Conservation (phyloP, 257 asterid species). For the Ajuga chamaepitys region DNA sequence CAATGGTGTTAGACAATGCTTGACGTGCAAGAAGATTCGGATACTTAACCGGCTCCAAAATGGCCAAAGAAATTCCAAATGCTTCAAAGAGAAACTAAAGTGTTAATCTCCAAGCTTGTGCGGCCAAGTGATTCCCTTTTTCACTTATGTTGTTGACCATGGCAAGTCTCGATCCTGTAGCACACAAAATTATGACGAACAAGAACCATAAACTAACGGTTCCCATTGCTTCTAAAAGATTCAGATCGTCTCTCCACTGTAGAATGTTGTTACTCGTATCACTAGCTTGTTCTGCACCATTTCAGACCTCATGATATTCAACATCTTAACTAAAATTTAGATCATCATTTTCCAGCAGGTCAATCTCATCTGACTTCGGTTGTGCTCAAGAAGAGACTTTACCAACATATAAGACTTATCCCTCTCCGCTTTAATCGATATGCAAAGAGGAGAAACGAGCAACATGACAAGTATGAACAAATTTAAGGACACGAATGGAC, state of each 20-base stretch:
- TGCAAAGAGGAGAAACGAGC: slow-evolving; percentile 45
- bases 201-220: slow-evolving; percentile 50
- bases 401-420: slow-evolving; percentile 43
- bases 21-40: slow-evolving; percentile 55
- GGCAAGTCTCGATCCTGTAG: slow-evolving; percentile 55
- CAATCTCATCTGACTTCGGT: slow-evolving; percentile 34
- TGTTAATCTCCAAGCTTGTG: slow-evolving; percentile 35
- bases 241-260: slow-evolving; percentile 30
- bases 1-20: slow-evolving; percentile 62
- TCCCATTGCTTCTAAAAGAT: slow-evolving; percentile 39
- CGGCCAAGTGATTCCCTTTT: slow-evolving; percentile 48
- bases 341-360: slow-evolving; percentile 16
- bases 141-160: slow-evolving; percentile 46
- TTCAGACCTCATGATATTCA: slow-evolving; percentile 34
- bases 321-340: slow-evolving; percentile 18
- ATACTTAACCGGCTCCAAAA: slow-evolving; percentile 72
- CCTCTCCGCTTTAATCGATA: slow-evolving; percentile 52
- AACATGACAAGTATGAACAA: slow-evolving; percentile 46
- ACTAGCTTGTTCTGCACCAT: slow-evolving; percentile 29
- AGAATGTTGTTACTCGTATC: slow-evolving; percentile 18
- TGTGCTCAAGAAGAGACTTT: slow-evolving; percentile 70
- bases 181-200: slow-evolving; percentile 44
- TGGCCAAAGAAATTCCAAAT: slow-evolving; percentile 90
- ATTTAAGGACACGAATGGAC: slow-evolving; percentile 29
- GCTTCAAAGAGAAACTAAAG: slow-evolving; percentile 86